Percentiles rank a stretch among this genome's conserved stretches.
Evolutionary conservation across 2,329 filamentous ascomycete species (phyloP).

Genomic region (Claviceps humidiphila): DNA sequence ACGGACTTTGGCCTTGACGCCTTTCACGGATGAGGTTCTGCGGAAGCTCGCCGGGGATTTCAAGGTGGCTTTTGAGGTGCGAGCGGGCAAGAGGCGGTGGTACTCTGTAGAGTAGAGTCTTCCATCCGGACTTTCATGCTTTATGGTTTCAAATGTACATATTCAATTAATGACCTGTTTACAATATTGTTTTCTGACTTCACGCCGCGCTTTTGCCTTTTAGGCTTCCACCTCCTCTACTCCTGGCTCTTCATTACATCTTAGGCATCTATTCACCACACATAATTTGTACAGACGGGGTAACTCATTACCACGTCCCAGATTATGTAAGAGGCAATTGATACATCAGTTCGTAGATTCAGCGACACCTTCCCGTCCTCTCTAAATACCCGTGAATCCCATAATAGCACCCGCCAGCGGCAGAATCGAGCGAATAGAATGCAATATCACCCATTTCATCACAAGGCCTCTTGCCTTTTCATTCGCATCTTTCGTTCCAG

Average conservation of each 20-base stretch:
- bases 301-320: no score
- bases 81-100: constrained; percentile 24
- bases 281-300: no score
- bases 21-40: constrained; percentile 29
- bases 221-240: neutral
- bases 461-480: neutral
- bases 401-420: constrained; percentile 1
- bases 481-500: neutral
- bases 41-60: constrained; percentile 29
- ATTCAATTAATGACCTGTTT: no score
- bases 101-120: constrained; percentile 8
- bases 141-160: no score
- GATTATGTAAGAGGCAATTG: neutral
- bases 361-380: neutral
- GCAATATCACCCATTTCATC: constrained; percentile 3
- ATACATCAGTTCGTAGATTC: neutral
- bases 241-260: neutral
- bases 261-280: neutral
- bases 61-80: constrained; percentile 26
- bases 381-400: neutral
- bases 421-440: neutral
- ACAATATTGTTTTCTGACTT: no score
- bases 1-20: constrained; percentile 24
- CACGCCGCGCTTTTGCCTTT: no score
- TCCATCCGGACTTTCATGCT: neutral